Evolutionary conservation across 352 stramenopile species (phyloP).

Genomic region (Pythium aristosporum): DNA sequence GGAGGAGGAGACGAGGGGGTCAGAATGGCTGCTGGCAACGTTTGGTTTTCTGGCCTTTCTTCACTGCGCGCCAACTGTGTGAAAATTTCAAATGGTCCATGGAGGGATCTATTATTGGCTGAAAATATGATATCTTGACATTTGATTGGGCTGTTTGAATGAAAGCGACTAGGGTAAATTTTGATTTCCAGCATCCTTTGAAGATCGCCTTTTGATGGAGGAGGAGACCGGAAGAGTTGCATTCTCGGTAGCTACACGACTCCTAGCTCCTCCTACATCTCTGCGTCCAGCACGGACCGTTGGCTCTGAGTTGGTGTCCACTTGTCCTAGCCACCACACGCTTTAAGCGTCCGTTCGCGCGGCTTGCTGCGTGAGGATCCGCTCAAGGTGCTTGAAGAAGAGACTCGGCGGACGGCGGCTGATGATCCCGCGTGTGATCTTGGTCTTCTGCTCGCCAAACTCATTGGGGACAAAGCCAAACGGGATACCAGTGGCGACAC

Average conservation of each 20-base stretch:
- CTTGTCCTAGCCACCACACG: not conserved
- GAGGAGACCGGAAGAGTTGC: not conserved
- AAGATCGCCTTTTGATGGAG: not conserved
- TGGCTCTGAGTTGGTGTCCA: too few relatives aligned
- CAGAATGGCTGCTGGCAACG: not conserved
- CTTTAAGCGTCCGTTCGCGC: constrained; percentile 4
- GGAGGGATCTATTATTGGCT: not conserved
- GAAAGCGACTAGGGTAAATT: not conserved
- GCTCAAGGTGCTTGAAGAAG: constrained; percentile 60
- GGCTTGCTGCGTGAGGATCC: constrained; percentile 21
- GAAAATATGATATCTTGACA: not conserved
- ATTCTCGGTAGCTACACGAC: not conserved
- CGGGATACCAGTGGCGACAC: constrained; percentile 38
- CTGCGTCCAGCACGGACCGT: not conserved
- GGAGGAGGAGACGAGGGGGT: not conserved
- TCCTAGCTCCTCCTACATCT: not conserved
- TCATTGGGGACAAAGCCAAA: constrained; percentile 57
- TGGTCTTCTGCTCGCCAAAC: constrained; percentile 58
- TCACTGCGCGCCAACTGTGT: constrained; percentile 14
- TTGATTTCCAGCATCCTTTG: constrained; percentile 1
- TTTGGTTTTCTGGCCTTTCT: not conserved
- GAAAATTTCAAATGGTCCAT: not conserved
- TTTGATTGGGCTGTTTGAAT: constrained; percentile 21
- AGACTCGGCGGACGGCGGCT: constrained; percentile 62
- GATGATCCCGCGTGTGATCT: constrained; percentile 50